These are phyloP conservation scores for Malassezia psittaci DNA, from an alignment of 1,284 basidiomycete genomes.

Conservation along the genomic window DNA sequence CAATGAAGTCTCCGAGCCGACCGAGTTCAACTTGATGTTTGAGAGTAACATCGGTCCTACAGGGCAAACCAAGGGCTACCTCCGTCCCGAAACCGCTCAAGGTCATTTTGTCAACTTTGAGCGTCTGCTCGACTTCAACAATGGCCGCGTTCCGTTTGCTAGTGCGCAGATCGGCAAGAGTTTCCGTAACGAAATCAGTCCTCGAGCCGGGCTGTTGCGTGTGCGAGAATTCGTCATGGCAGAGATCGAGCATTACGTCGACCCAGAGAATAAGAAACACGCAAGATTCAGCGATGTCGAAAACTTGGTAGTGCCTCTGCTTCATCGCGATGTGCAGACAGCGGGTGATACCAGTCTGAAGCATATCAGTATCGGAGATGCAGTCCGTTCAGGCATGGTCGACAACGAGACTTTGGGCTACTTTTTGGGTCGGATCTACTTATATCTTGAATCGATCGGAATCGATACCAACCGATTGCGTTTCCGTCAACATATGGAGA, in stretches of 20 bases:
- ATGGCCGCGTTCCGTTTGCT: constrained; percentile 88
- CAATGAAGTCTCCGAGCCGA: constrained; percentile 82
- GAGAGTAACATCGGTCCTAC: constrained; percentile 93
- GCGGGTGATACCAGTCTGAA: constrained; percentile 62
- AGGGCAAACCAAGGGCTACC: constrained; percentile 88
- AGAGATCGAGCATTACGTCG: constrained; percentile 98
- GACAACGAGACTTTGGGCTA: constrained; percentile 97
- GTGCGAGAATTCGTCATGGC: constrained; percentile 99
- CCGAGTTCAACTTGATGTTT: constrained; percentile 99
- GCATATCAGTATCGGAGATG: constrained; percentile 72
- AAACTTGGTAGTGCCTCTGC: constrained; percentile 64
- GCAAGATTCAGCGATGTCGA: constrained; percentile 70
- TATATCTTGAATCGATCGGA: constrained; percentile 84
- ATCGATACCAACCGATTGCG: constrained; percentile 74
- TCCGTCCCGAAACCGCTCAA: constrained; percentile 96
- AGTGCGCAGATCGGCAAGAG: constrained; percentile 91
- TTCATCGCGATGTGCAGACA: constrained; percentile 73
- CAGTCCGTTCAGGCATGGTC: constrained; percentile 70
- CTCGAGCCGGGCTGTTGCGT: constrained; percentile 84
- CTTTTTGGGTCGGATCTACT: constrained; percentile 84
- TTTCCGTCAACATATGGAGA: constrained; percentile 92
- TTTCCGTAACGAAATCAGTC: constrained; percentile 98
- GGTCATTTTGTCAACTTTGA: constrained; percentile 99
- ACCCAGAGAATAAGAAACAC: constrained; percentile 85
- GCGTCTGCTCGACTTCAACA: constrained; percentile 94